Base-by-base conservation (phyloP, 2,329 filamentous ascomycete genomes). In the Aspergillus uvarum region DNA sequence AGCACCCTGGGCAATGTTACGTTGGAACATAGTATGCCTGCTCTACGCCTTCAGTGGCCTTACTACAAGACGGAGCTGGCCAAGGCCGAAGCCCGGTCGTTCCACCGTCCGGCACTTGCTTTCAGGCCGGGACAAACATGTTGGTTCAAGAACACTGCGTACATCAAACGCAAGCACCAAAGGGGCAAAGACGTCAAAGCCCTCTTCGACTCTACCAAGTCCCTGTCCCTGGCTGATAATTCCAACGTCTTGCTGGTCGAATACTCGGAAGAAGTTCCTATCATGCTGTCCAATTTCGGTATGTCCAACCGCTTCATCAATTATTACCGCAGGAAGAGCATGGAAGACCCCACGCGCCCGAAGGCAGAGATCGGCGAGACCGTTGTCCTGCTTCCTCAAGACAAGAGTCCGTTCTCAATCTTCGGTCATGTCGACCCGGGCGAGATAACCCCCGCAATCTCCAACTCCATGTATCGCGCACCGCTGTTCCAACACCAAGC, bases 251-350 rank as follows among this genome's bases (percentile, higher is more conserved):
- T 97, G 5, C 84, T 99, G 14, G 89, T 98, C 35, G 95, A 99
- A 76, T 99, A 99, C 74, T 96, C 92, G 8, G 95, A 99, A 76
- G 92, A 97, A 70, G 89, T 92, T 63, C 95, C 95, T 0, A 90
- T 89, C 10, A 92, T 96, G 61, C 81, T 99, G 63, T 97, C 94
- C 48, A 97, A 96, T 72, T 96, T 97, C 70, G 95, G 94, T 65
- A 99, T 99, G 95, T 93, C 93, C 55, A 96, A 89, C 74, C 90
- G 92, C 56, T 85, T 99, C 60, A 92, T 98, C 80, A 98, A 99
- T 76, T 99, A 98, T 76, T 97, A 97, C 73, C 90, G 92, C 44
- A 87, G 93, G 60, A 92, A 92, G 70, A 90, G 92, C 72, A 85
- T 78, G 35, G 91, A 96, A 50, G 91, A 95, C 62, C 85, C 87